Evolutionary conservation across 1,139 yeast genomes (phyloP).

Genomic region (Candida tropicalis): DNA sequence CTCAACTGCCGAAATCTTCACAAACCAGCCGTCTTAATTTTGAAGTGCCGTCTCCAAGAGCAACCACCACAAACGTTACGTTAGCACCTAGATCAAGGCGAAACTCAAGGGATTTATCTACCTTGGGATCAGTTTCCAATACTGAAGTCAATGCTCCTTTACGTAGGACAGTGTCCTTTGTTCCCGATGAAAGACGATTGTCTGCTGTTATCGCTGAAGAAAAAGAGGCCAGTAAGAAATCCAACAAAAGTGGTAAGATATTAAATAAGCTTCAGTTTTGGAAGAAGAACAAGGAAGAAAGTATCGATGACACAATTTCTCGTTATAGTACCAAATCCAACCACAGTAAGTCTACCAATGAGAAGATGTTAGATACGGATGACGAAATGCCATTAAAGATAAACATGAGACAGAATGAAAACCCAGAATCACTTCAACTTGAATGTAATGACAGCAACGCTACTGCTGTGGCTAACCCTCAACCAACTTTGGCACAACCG

Average conservation of each 20-base stretch:
- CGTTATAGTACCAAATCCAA: conserved; percentile 12
- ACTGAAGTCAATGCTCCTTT: conserved; percentile 7
- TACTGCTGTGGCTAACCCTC: background rate
- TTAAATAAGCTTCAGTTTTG: conserved; percentile 45
- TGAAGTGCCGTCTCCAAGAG: conserved; percentile 9
- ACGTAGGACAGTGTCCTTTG: conserved; percentile 36
- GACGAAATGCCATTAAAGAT: conserved; percentile 9
- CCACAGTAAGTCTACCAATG: conserved; percentile 11
- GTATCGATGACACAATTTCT: conserved; percentile 13
- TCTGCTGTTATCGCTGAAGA: conserved; percentile 16
- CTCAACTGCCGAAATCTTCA: conserved; percentile 12
- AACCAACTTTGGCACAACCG: background rate
- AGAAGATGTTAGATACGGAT: conserved; percentile 8
- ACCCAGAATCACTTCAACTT: conserved; percentile 5
- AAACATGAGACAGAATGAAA: conserved; percentile 9
- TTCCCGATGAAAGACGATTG: conserved; percentile 30
- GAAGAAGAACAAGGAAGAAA: conserved; percentile 29
- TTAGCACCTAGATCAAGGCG: conserved; percentile 11
- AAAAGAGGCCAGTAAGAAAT: conserved; percentile 16
- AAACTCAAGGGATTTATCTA: conserved; percentile 12
- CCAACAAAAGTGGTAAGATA: conserved; percentile 29
- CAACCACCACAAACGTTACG: conserved; percentile 3
- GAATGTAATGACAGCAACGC: background rate
- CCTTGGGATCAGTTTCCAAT: conserved; percentile 6
- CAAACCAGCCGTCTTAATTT: conserved; percentile 8